Conservation (phyloP, 108 stramenopile genomes). For the Nitzschia sp. region DNA sequence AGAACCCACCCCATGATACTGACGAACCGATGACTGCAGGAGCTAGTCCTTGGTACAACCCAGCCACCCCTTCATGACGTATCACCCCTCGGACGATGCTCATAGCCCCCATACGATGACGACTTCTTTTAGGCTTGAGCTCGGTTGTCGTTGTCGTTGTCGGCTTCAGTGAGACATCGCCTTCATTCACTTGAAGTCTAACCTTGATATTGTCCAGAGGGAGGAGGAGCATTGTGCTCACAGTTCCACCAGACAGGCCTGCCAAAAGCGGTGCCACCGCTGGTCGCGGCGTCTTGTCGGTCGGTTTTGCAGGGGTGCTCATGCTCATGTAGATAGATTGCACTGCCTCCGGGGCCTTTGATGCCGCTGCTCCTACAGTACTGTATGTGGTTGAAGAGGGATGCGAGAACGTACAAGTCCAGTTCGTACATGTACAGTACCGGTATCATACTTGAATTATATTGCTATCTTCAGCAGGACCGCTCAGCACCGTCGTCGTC, state of each 20-base stretch:
- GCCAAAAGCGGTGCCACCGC: conserved; percentile 49
- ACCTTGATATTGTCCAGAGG: conserved; percentile 96
- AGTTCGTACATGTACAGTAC: no score
- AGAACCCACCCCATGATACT: conserved; percentile 97
- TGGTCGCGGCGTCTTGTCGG: no score
- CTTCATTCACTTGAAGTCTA: conserved; percentile 88
- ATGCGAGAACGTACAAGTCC: no score
- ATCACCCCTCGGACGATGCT: conserved; percentile 56
- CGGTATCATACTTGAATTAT: no score
- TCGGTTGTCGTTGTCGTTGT: neutral
- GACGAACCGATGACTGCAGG: conserved; percentile 93
- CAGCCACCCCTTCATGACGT: conserved; percentile 76
- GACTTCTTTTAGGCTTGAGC: conserved; percentile 2
- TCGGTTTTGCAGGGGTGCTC: no score
- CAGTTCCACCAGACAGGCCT: conserved; percentile 71
- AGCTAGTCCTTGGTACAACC: conserved; percentile 89
- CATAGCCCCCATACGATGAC: conserved; percentile 13
- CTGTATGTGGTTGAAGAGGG: no score
- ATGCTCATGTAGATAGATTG: no score
- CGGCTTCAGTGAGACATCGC: neutral
- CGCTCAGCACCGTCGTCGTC: no score
- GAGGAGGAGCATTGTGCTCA: conserved; percentile 78
- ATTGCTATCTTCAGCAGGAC: no score
- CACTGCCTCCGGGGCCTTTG: no score
- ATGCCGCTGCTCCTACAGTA: no score